Evolutionary conservation across 306 rosid species (phyloP), one percentile per base, ranked within the genome.

Genomic region (Crotalaria pallida): DNA sequence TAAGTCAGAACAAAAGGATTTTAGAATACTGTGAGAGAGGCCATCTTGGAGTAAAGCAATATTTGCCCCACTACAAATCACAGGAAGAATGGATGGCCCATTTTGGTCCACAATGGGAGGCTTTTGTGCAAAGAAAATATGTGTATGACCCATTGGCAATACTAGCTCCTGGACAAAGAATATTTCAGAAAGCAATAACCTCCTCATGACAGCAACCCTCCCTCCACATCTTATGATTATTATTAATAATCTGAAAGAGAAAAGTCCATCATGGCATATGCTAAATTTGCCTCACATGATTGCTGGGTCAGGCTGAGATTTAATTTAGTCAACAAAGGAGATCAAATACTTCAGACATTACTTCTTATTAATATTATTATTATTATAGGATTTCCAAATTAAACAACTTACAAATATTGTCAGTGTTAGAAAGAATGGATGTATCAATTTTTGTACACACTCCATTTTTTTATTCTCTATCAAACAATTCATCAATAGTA

Each of bases 141-240:
- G 73, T 71, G 67, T 91, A 87, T 82, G 99, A 94, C 86, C 99
- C 99, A 49, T 82, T 94, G 77, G 96, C 82, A 69, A 79, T 94
- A 74, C 91, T 94, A 17, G 85, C 92, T 72, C 96, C 99, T 22
- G 99, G 99, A 70, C 99, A 88, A 67, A 72, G 91, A 82, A 91
- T 95, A 86, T 91, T 95, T 81, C 92, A 79, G 74, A 91, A 85
- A 84, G 82, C 90, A 83, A 83, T 58, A 70, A 34, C 83, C 70
- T 72, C 72, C 77, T 87, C 85, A 65, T 86, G 84, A 88, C 76
- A 55, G 60, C 66, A 21, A 59, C 21, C 10, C 13, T 80, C 52
- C 21, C 10, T 26, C 82, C 52, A 56, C 45, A 41, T 6, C 10
- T 38, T 16, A 15, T 38, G 16, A 65, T 23, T 26, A 18, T 16